Percentiles rank a stretch among this genome's conserved stretches.
Evolutionary conservation across 305 asterid species (phyloP).

Genomic region (Ilex paraguariensis): DNA sequence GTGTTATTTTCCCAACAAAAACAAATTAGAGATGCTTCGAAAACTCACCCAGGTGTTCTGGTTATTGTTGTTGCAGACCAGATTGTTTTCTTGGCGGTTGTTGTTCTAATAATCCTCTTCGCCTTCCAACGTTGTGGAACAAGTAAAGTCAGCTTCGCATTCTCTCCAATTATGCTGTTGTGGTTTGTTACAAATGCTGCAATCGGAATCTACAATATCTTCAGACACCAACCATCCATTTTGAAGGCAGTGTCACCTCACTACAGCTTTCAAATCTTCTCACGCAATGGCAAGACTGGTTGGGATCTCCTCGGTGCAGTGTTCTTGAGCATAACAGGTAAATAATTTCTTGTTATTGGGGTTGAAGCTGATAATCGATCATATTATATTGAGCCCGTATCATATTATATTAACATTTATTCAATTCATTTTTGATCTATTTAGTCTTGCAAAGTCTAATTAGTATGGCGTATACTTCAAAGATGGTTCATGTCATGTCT

Average conservation of each 20-base stretch:
- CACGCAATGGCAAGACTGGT: constrained; percentile 31
- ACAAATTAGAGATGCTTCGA: neutral
- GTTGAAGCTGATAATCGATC: too few species aligned
- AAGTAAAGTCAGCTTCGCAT: constrained; percentile 46
- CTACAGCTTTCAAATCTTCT: constrained; percentile 36
- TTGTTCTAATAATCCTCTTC: constrained; percentile 35
- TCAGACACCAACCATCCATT: constrained; percentile 34
- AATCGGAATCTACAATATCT: constrained; percentile 51
- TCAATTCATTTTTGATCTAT: too few species aligned
- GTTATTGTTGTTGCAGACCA: constrained; percentile 24
- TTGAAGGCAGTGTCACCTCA: constrained; percentile 50
- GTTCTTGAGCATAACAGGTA: constrained; percentile 54
- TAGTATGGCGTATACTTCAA: too few species aligned
- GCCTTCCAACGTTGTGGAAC: constrained; percentile 56
- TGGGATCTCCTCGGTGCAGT: constrained; percentile 61
- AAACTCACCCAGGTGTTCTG: neutral
- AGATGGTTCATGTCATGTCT: too few species aligned
- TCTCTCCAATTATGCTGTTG: constrained; percentile 52
- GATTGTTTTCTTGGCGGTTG: constrained; percentile 45
- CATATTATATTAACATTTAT: too few species aligned
- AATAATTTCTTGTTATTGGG: neutral
- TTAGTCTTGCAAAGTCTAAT: too few species aligned
- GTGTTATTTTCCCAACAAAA: neutral
- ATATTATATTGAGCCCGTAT: too few species aligned
- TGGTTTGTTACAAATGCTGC: constrained; percentile 48